These are phyloP conservation scores for Blastomyces silverae DNA, from an alignment of 2,329 filamentous ascomycete genomes.

Conservation along the genomic window DNA sequence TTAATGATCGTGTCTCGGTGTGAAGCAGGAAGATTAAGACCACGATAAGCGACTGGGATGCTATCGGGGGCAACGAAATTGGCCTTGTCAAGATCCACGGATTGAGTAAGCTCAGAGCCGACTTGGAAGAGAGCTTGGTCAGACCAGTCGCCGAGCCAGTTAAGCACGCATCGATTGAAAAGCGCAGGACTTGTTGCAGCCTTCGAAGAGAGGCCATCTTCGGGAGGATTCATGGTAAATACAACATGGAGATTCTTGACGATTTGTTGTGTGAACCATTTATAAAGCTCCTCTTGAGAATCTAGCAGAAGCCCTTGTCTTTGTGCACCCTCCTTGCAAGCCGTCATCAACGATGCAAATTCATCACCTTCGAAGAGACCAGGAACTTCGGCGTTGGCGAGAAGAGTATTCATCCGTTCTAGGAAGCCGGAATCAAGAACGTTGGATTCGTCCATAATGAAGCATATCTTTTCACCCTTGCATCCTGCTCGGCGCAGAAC, in stretches of 20 bases:
- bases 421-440: conserved; percentile 97
- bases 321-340: conserved; percentile 96
- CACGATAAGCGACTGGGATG: conserved; percentile 86
- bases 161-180: conserved; percentile 99
- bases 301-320: conserved; percentile 90
- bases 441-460: conserved; percentile 99
- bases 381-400: conserved; percentile 98
- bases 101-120: conserved; percentile 87
- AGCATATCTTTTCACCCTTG: conserved; percentile 99
- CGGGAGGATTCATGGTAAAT: conserved; percentile 99
- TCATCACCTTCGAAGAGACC: conserved; percentile 99
- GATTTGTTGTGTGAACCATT: conserved; percentile 99
- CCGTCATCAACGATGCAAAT: conserved; percentile 96
- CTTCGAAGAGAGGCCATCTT: conserved; percentile 89
- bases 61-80: conserved; percentile 82
- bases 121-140: conserved; percentile 99
- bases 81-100: conserved; percentile 86
- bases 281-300: conserved; percentile 98
- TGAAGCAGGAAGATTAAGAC: conserved; percentile 73
- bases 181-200: conserved; percentile 94
- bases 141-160: conserved; percentile 99
- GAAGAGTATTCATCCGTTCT: conserved; percentile 96
- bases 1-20: conserved; percentile 93
- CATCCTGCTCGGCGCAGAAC: conserved; percentile 90
- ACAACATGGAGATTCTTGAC: conserved; percentile 98